Conservation (phyloP, 2,329 filamentous ascomycete species). For the Diaporthe citriasiana region DNA sequence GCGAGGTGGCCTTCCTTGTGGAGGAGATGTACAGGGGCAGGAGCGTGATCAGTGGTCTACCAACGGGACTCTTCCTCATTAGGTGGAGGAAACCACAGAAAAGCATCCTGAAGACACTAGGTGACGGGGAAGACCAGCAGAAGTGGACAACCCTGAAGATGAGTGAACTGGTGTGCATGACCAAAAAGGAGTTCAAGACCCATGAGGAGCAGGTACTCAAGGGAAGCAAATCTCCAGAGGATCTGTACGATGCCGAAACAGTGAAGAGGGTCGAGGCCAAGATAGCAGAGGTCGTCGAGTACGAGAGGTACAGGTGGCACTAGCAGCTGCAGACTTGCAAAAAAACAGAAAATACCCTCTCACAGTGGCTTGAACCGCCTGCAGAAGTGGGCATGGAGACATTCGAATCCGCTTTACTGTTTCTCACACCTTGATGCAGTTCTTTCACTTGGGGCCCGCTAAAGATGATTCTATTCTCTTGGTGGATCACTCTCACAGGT, state of each 20-base stretch:
- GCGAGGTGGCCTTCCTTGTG: slow-evolving; percentile 88
- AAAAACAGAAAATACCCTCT: neutral
- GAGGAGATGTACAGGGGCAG: slow-evolving; percentile 91
- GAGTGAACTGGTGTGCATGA: slow-evolving; percentile 88
- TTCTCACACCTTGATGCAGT: neutral
- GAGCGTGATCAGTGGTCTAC: slow-evolving; percentile 85
- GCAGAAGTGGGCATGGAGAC: neutral
- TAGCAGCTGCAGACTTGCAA: neutral
- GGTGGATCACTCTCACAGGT: neutral
- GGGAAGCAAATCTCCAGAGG: slow-evolving; percentile 75
- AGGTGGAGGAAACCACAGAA: slow-evolving; percentile 80
- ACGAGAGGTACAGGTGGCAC: slow-evolving; percentile 65
- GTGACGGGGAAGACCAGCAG: slow-evolving; percentile 78
- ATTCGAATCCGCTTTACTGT: neutral
- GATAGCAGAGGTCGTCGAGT: slow-evolving; percentile 75
- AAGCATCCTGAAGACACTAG: slow-evolving; percentile 71
- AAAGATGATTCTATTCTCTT: neutral
- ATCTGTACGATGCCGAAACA: slow-evolving; percentile 80
- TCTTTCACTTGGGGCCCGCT: neutral
- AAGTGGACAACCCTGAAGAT: slow-evolving; percentile 79
- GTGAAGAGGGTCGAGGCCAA: slow-evolving; percentile 77
- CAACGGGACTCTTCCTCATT: slow-evolving; percentile 83
- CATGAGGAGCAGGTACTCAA: slow-evolving; percentile 87
- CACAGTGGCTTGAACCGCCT: neutral
- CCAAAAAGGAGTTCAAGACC: slow-evolving; percentile 85